Conservation (phyloP, 1,284 basidiomycete genomes). For the Microbotryum lychnidis-dioicae region DNA sequence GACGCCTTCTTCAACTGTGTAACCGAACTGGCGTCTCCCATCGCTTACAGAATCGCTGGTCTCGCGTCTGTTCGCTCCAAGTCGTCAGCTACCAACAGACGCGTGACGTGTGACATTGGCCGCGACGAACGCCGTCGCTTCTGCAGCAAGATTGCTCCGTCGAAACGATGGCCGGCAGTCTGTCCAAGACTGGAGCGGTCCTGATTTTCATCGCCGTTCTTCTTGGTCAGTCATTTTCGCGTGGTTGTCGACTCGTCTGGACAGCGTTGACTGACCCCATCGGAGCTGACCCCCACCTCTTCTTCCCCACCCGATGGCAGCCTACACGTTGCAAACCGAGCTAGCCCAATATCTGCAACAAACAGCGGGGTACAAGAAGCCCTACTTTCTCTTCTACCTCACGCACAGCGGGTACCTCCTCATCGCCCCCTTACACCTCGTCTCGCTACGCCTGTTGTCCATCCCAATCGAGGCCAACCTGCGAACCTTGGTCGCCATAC, state of each 20-base stretch:
- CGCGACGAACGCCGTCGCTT: too few relatives aligned
- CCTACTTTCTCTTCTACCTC: conserved; percentile 66
- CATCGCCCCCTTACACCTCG: conserved; percentile 26
- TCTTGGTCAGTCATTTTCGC: conserved; percentile 2
- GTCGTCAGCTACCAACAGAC: too few relatives aligned
- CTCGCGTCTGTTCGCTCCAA: too few relatives aligned
- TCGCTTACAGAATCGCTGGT: too few relatives aligned
- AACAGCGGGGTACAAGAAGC: conserved; percentile 57
- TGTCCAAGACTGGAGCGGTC: not conserved
- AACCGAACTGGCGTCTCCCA: too few relatives aligned
- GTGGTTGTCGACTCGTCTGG: not conserved
- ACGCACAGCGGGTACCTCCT: conserved; percentile 32
- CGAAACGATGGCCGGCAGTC: too few relatives aligned
- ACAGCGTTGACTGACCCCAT: not conserved
- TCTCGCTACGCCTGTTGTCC: conserved; percentile 13
- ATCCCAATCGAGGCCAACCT: conserved; percentile 4
- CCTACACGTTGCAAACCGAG: conserved; percentile 30
- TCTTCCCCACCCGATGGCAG: not conserved
- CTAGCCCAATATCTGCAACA: conserved; percentile 61
- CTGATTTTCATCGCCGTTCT: conserved; percentile 8
- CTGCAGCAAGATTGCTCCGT: too few relatives aligned
- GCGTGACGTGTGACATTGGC: too few relatives aligned
- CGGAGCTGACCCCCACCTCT: not conserved
- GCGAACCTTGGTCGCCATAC: conserved; percentile 4
- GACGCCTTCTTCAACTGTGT: too few relatives aligned